These are phyloP conservation scores for Curvularia lunata DNA, from an alignment of 2,329 filamentous ascomycete species.

Conservation along the genomic window DNA sequence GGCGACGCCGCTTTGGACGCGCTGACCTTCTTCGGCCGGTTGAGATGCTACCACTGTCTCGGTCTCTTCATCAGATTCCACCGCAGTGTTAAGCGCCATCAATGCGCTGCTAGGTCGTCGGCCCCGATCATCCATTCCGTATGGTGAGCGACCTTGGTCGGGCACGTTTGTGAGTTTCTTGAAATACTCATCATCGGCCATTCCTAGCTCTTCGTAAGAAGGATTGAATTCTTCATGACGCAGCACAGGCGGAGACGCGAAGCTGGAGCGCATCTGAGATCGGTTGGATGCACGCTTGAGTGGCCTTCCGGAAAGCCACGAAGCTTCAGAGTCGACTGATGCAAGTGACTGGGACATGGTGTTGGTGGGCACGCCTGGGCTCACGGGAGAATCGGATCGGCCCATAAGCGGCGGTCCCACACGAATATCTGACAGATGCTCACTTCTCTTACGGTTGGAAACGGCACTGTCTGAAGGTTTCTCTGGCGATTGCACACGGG, in stretches of 20 bases:
- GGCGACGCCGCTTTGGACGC: conserved; percentile 60
- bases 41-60: conserved; percentile 26
- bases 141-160: conserved; percentile 50
- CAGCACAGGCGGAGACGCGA: conserved; percentile 51
- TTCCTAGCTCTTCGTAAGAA: conserved; percentile 69
- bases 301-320: conserved; percentile 86
- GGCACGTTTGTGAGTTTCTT: conserved; percentile 59
- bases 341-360: conserved; percentile 81
- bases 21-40: conserved; percentile 45
- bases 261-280: conserved; percentile 55
- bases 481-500: conserved; percentile 79
- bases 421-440: conserved; percentile 43
- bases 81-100: conserved; percentile 46
- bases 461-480: conserved; percentile 56
- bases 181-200: conserved; percentile 77
- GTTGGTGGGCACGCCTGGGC: conserved; percentile 40
- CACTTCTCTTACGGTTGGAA: conserved; percentile 50
- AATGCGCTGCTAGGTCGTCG: conserved; percentile 55
- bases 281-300: conserved; percentile 56
- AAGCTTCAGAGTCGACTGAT: conserved; percentile 93
- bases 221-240: conserved; percentile 62
- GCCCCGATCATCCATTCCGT: conserved; percentile 33
- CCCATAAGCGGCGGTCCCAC: conserved; percentile 34
- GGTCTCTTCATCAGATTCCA: conserved; percentile 53
- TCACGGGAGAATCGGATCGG: conserved; percentile 54